Percentiles rank a stretch among this genome's conserved stretches.
Evolutionary conservation across 805 yeast genomes (phyloP).

Genomic region (Ogataea kodamae): DNA sequence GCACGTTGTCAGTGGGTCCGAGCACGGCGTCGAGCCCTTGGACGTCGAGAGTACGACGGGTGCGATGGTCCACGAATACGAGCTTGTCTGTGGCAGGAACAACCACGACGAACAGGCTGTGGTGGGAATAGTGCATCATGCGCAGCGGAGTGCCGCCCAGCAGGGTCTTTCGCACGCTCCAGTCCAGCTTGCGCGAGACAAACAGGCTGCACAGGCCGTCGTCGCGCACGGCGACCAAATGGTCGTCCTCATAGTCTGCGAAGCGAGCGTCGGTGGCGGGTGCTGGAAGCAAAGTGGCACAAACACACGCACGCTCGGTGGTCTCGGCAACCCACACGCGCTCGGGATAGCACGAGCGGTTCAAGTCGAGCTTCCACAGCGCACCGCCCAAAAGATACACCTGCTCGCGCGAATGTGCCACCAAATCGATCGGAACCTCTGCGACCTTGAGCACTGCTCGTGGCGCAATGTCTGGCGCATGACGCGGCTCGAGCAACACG

Average conservation of each 20-base stretch:
- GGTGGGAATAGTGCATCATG: slow-evolving; percentile 25
- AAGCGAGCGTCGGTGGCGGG: slow-evolving; percentile 3
- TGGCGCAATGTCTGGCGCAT: not conserved
- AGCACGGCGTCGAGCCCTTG: slow-evolving; percentile 9
- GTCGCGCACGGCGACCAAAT: slow-evolving; percentile 30
- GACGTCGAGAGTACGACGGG: slow-evolving; percentile 10
- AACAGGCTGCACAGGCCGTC: slow-evolving; percentile 32
- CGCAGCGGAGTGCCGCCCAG: slow-evolving; percentile 28
- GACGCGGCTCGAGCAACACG: too few relatives aligned
- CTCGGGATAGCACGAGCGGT: slow-evolving; percentile 24
- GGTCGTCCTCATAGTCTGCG: slow-evolving; percentile 13
- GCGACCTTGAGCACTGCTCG: slow-evolving; percentile 15
- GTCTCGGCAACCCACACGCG: slow-evolving; percentile 27
- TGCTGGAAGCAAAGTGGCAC: slow-evolving; percentile 14
- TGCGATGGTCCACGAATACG: slow-evolving; percentile 25
- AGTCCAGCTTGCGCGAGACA: slow-evolving; percentile 13
- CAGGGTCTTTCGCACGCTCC: slow-evolving; percentile 24
- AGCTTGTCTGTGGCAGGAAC: slow-evolving; percentile 18
- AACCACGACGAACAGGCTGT: slow-evolving; percentile 22
- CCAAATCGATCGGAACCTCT: slow-evolving; percentile 19
- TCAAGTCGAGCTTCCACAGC: slow-evolving; percentile 29
- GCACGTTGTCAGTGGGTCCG: slow-evolving; percentile 27
- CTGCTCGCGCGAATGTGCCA: slow-evolving; percentile 2
- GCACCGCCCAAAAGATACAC: slow-evolving; percentile 23
- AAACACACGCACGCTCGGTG: slow-evolving; percentile 20